phyloP scores from a whole-genome alignment of 495 filamentous ascomycete species.

The Filosporella fistucella region DNA sequence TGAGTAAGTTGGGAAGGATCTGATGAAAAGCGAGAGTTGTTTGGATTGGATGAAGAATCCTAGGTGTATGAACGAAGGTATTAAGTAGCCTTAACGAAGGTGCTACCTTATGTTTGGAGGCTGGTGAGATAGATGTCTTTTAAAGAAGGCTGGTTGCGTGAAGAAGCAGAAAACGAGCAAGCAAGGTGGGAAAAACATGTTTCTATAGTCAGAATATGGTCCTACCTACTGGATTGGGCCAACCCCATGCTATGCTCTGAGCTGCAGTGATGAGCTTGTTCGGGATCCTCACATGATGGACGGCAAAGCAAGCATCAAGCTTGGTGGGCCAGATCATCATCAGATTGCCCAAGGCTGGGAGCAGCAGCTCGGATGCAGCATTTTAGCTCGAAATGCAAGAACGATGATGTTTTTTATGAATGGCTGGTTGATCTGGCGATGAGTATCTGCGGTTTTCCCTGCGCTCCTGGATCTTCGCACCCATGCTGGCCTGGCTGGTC shows the following conservation, averaged over 20 bases:
- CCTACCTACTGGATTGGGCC: background rate
- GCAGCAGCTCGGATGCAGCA: background rate
- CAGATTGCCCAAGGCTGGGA: no score
- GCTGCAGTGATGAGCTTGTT: background rate
- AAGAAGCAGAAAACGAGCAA: conserved; percentile 5
- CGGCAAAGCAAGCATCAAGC: background rate
- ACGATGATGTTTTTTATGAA: no score
- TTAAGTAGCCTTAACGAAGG: conserved; percentile 30
- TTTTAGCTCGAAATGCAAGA: no score
- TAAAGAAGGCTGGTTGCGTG: conserved; percentile 21
- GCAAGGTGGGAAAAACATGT: conserved; percentile 13
- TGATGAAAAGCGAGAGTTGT: conserved; percentile 11
- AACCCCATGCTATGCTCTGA: background rate
- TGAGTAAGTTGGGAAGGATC: conserved; percentile 3
- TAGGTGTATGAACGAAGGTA: conserved; percentile 20
- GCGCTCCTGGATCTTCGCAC: no score
- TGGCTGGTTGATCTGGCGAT: no score
- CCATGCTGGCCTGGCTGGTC: no score
- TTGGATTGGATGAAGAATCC: conserved; percentile 12
- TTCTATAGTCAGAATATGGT: conserved; percentile 12
- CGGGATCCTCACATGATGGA: background rate
- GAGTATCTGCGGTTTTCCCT: no score
- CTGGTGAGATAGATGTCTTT: conserved; percentile 10
- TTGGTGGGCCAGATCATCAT: no score
- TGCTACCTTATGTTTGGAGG: conserved; percentile 20